A percentile compares a stretch with the other conserved stretches of the same genome.
Evolutionary conservation across 208 protist species (phyloP).

Genomic region (Herpetomonas tarakana): DNA sequence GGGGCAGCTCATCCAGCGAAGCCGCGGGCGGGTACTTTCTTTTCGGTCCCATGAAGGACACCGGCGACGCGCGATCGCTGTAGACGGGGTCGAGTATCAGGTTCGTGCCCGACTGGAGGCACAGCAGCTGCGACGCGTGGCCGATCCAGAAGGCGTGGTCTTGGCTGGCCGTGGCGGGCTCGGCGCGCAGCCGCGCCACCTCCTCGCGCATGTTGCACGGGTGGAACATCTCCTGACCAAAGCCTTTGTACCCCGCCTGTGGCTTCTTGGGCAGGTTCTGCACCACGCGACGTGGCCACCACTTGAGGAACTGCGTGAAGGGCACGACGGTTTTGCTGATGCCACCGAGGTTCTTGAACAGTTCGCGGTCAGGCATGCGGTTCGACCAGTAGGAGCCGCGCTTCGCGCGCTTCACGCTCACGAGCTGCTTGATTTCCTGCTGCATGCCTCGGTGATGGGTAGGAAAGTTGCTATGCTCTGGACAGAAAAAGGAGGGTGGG

Average conservation of each 20-base stretch:
- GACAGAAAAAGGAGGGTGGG: too few relatives aligned
- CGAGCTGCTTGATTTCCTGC: background rate
- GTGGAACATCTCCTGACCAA: constrained; percentile 34
- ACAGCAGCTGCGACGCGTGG: constrained; percentile 75
- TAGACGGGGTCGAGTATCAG: constrained; percentile 89
- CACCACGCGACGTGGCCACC: constrained; percentile 5
- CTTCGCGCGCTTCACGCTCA: constrained; percentile 2
- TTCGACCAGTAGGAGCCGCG: constrained; percentile 46
- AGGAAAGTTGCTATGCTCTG: background rate
- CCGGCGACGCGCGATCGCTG: constrained; percentile 45
- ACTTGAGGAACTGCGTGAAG: constrained; percentile 17
- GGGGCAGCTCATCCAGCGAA: constrained; percentile 50
- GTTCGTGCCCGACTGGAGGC: constrained; percentile 47
- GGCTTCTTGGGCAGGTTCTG: constrained; percentile 23
- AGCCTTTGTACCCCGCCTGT: constrained; percentile 31
- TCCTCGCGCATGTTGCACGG: constrained; percentile 32
- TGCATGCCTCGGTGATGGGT: background rate
- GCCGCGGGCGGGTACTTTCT: constrained; percentile 30
- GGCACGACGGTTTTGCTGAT: background rate
- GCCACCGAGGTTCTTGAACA: constrained; percentile 56
- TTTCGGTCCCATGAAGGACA: constrained; percentile 52
- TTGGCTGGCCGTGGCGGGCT: constrained; percentile 1
- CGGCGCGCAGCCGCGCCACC: constrained; percentile 16
- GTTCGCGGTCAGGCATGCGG: constrained; percentile 29
- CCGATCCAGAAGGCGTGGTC: constrained; percentile 74